Percentiles rank a stretch among this genome's conserved stretches.
Evolutionary conservation across 495 filamentous ascomycete species (phyloP).

Genomic region (Xylaria castorea): DNA sequence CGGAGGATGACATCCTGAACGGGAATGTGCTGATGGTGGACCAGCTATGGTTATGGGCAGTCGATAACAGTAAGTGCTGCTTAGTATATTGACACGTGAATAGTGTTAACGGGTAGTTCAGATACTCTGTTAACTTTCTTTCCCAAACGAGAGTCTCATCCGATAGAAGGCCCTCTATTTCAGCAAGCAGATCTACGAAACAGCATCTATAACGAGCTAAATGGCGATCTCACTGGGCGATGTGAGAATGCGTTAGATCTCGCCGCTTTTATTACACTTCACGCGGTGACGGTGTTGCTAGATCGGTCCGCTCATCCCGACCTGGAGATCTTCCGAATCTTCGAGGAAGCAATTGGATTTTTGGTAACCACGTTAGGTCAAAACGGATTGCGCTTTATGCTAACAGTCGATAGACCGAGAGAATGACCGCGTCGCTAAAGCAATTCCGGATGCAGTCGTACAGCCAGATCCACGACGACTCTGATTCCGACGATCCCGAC

Average conservation of each 20-base stretch:
- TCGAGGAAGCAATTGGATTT: conserved; percentile 71
- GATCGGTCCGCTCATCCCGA: conserved; percentile 65
- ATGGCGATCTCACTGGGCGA: conserved; percentile 68
- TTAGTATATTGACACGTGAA: neutral
- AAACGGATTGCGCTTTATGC: neutral
- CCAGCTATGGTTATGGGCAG: conserved; percentile 72
- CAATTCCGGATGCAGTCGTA: conserved; percentile 61
- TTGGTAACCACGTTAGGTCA: conserved; percentile 48
- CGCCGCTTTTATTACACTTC: conserved; percentile 65
- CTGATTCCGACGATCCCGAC: conserved; percentile 56
- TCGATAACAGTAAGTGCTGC: conserved; percentile 58
- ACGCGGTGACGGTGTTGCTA: conserved; percentile 68
- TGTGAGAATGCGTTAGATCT: conserved; percentile 69
- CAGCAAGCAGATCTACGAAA: conserved; percentile 68
- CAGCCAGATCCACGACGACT: conserved; percentile 52
- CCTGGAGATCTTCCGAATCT: conserved; percentile 69
- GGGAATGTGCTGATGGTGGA: conserved; percentile 74
- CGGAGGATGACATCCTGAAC: conserved; percentile 55
- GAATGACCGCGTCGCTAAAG: conserved; percentile 68
- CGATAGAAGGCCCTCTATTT: conserved; percentile 62
- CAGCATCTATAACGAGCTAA: conserved; percentile 71
- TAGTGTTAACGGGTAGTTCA: conserved; percentile 17
- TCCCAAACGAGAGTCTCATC: conserved; percentile 55
- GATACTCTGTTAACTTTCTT: conserved; percentile 66
- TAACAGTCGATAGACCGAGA: conserved; percentile 57